Evolutionary conservation across 2,329 filamentous ascomycete genomes (phyloP).

Genomic region (Amphichorda felina): DNA sequence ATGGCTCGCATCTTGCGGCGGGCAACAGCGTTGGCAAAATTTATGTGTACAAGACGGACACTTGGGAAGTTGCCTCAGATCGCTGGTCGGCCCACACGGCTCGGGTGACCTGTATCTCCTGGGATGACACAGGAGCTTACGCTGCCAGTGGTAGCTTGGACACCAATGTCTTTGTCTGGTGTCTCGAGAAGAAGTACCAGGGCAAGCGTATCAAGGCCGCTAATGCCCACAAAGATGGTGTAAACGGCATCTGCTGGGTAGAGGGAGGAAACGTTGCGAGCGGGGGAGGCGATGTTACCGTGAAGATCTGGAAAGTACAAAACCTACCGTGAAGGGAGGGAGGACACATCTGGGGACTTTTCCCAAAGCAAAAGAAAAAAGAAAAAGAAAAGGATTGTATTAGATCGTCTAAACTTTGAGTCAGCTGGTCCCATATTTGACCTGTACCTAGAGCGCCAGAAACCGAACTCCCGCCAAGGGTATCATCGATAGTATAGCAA

Average conservation of each 20-base stretch:
- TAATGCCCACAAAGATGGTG: conserved; percentile 93
- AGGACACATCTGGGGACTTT: neutral
- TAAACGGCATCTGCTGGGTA: conserved; percentile 78
- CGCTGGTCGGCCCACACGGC: conserved; percentile 51
- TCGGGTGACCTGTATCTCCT: conserved; percentile 49
- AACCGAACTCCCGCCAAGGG: neutral
- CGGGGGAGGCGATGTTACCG: conserved; percentile 73
- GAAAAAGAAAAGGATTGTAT: too few relatives aligned
- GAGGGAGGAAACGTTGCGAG: conserved; percentile 60
- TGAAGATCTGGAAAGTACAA: conserved; percentile 67
- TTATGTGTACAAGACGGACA: conserved; percentile 53
- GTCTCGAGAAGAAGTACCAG: conserved; percentile 62
- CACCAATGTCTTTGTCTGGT: conserved; percentile 90
- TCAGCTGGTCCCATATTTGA: too few relatives aligned
- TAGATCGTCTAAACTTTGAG: too few relatives aligned
- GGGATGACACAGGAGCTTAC: conserved; percentile 68
- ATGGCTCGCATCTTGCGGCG: conserved; percentile 67
- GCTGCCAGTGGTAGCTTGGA: conserved; percentile 79
- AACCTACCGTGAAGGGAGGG: conserved; percentile 13
- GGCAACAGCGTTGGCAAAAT: conserved; percentile 84
- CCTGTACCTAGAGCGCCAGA: too few relatives aligned
- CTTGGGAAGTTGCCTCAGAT: conserved; percentile 67
- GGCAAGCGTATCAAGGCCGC: conserved; percentile 72
- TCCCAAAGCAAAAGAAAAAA: too few relatives aligned
- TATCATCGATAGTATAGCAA: too few relatives aligned